A percentile compares a stretch with the other conserved stretches of the same genome.
Evolutionary conservation across 2,329 filamentous ascomycete species (phyloP).

Genomic region (Penicillium sp.): DNA sequence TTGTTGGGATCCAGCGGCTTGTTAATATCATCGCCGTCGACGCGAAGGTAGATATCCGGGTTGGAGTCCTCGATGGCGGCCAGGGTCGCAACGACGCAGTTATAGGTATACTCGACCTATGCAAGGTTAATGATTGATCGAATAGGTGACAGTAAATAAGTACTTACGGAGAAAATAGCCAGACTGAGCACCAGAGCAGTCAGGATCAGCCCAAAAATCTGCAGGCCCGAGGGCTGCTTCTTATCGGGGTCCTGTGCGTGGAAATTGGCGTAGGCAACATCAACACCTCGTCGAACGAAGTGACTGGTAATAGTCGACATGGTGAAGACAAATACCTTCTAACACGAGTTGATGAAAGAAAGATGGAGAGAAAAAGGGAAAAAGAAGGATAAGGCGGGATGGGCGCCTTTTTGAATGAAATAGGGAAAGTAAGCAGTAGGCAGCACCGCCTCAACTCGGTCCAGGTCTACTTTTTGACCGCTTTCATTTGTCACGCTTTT

Average conservation of each 20-base stretch:
- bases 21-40: constrained; percentile 41
- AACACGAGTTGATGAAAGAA: background rate
- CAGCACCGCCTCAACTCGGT: constrained; percentile 2
- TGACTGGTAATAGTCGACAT: constrained; percentile 30
- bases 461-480: background rate
- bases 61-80: constrained; percentile 60
- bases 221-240: constrained; percentile 20
- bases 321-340: constrained; percentile 2
- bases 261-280: constrained; percentile 27
- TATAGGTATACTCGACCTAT: constrained; percentile 55
- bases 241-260: constrained; percentile 11
- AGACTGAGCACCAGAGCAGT: constrained; percentile 25
- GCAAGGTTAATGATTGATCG: background rate
- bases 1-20: constrained; percentile 39
- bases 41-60: constrained; percentile 50
- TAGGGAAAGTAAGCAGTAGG: background rate
- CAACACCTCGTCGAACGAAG: constrained; percentile 37
- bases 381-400: background rate
- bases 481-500: background rate
- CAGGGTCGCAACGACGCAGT: constrained; percentile 57
- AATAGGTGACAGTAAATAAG: background rate
- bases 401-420: background rate
- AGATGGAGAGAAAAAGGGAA: background rate
- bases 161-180: constrained; percentile 28
- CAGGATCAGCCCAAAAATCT: constrained; percentile 28